Base-by-base conservation (phyloP, 305 asterid genomes). In the Ilex paraguariensis region DNA sequence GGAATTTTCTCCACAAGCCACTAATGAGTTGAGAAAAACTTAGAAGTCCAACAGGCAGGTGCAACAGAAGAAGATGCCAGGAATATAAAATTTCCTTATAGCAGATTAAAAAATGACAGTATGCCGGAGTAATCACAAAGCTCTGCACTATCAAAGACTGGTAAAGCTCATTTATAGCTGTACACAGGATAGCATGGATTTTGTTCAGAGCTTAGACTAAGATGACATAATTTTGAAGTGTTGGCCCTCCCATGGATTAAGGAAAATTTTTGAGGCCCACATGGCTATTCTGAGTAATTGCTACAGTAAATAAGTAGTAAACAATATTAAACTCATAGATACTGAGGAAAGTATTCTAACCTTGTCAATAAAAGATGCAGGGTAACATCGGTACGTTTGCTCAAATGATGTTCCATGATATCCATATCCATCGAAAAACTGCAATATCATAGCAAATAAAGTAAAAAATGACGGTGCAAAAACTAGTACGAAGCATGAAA, bases 301-400 rank as follows among this genome's bases (percentile, higher is more conserved):
- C 28, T 46, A 33, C 48, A 57, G 49, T 44, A 65, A 61, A 53
- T 45, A 46, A 46, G 62, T 61, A 31, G 30, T 11, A 17, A 12
- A 49, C 7, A 49, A 49, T 49, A 49, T 49, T 49, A 11, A 49
- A 11, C 5, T 49, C 0, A 3, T 49, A 49, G 6, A 8, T 49
- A 53, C 68, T 3, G 21, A 69, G 42, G 53, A 57, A 66, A 67
- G 62, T 28, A 33, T n/a, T 57, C 82, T 63, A 80, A 93, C 99
- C 99, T 94, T 94, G 77, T 94, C 97, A 51, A 94, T 88, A 65
- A 94, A 94, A 14, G 99, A 94, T 33, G 96, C 96, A 13, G 99
- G 97, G 68, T 94, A 94, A 56, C 99, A 94, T 53, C 95, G 81
- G 67, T 90, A 94, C 31, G 96, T 88, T 67, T 94, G 96, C 70